Evolutionary conservation across 1,139 yeast species (phyloP), one percentile per base, ranked within the genome.

Genomic region (Hyphopichia pseudoburtonii): DNA sequence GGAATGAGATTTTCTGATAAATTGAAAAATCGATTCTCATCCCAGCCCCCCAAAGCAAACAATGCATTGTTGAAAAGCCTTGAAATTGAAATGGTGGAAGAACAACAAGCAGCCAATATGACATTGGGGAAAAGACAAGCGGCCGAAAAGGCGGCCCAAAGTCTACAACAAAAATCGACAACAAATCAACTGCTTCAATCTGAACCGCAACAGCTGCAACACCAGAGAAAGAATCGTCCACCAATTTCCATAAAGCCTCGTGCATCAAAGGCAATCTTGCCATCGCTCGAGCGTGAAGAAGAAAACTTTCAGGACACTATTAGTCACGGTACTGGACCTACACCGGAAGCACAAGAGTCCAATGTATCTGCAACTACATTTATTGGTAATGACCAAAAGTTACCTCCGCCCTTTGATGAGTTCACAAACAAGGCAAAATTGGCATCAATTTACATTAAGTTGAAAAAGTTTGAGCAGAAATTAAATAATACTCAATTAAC

Each of bases 11-110:
- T 44, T 9, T 42, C 53, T 21, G 39, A 35, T n/a, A 42, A 39
- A 21, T 17, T 40, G 16, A 28, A 43, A 26, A 47, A 48, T 7
- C 50, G 45, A 8, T 28, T n/a, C 16, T 11, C 15, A 17, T 17
- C 21, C 17, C 11, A 26, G 4, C 28, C 28, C 33, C 14, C 17
- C 30, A 25, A 33, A 36, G 37, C 18, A 5, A 32, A 37, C 23
- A 39, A 37, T 18, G 40, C 28, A 12, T 4, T 51, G 16, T 44
- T 50, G 38, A 53, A 43, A 42, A 51, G 45, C 36, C 48, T 47
- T 39, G 50, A 43, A 39, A 60, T 53, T 29, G 58, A 48, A 38
- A 58, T 57, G 62, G 58, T 54, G 3, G 51, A 51, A 16, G 17
- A 27, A 27, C 5, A 27, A 3, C 29, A 18, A 5, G 4, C 28